Evolutionary conservation across 192 early-diverging fungal species (phyloP), one percentile per base, ranked within the genome.

Genomic region (Coemansia sp.): DNA sequence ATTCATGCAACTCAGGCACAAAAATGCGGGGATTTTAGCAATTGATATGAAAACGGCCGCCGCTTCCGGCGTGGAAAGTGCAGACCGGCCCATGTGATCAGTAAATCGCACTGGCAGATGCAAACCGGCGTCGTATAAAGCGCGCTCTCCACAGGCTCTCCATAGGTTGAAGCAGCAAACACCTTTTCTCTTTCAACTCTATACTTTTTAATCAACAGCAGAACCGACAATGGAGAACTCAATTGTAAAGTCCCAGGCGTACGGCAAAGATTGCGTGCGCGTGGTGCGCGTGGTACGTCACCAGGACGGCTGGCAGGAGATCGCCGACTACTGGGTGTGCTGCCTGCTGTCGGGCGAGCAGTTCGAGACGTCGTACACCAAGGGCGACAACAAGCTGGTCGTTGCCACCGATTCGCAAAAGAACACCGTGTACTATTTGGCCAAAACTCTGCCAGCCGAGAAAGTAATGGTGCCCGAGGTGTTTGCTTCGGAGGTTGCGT

Each of bases 351-450:
- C 80, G 18, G 86, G 86, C 55, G 77, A 65, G 56, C 57, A 64
- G 62, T 86, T 88, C 66, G 84, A 81, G 60, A 74, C 84, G 26
- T 84, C 87, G 28, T 92, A 90, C 69, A 90, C 90, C 62, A 82
- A 87, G 74, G 90, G 85, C 60, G 87, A 89, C 64, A 92, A 92
- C 83, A 84, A 83, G 71, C 78, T 84, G 56, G 83, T 92, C 18
- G 84, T 92, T 14, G 84, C 90, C 6, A 92, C 90, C 20, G 89
- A 92, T 65, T 86, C 88, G 20, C 81, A 86, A 64, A 92, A 92
- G 84, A 92, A 92, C 79, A 89, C 87, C 23, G 78, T 89, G 64
- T 89, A 88, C 73, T 74, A 86, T 50, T 64, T 91, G 57, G 91
- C 89, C 78, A 91, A 92, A 71, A 77, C 81, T 3, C 59, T 71